Conservation (phyloP, 495 filamentous ascomycete species). For the Penicillium desertorum region DNA sequence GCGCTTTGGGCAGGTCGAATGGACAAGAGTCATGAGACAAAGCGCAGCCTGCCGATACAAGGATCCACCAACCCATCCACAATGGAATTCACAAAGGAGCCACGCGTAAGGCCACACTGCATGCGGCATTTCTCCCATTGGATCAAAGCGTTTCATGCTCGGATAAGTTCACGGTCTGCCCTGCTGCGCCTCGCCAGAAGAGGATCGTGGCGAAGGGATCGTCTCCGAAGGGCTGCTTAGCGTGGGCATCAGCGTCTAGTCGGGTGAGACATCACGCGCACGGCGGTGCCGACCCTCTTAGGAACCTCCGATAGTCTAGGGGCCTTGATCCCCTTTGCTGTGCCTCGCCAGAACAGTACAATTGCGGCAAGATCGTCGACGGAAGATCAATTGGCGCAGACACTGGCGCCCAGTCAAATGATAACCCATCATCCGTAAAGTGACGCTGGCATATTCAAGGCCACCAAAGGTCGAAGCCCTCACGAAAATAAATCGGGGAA, state of each 20-base stretch:
- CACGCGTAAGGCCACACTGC: background rate
- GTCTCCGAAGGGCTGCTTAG: background rate
- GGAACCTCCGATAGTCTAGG: no score
- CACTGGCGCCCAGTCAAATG: no score
- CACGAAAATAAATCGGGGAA: background rate
- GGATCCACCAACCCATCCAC: background rate
- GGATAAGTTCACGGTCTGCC: background rate
- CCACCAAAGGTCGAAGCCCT: background rate
- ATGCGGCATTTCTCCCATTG: background rate
- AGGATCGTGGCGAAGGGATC: background rate
- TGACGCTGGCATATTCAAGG: constrained; percentile 2
- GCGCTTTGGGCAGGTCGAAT: background rate
- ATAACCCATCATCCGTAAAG: background rate
- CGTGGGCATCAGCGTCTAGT: background rate
- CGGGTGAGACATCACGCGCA: background rate
- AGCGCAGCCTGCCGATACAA: constrained; percentile 1
- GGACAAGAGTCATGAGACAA: background rate
- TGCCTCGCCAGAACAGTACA: no score
- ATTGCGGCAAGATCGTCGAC: no score
- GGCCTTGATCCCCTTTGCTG: no score
- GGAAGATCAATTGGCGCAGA: no score
- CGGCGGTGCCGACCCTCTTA: no score
- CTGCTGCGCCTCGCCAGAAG: background rate
- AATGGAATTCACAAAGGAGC: background rate
- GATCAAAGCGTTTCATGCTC: background rate